Base-by-base conservation (phyloP, 192 early-diverging fungal genomes). In the Backusella tarrabulga region DNA sequence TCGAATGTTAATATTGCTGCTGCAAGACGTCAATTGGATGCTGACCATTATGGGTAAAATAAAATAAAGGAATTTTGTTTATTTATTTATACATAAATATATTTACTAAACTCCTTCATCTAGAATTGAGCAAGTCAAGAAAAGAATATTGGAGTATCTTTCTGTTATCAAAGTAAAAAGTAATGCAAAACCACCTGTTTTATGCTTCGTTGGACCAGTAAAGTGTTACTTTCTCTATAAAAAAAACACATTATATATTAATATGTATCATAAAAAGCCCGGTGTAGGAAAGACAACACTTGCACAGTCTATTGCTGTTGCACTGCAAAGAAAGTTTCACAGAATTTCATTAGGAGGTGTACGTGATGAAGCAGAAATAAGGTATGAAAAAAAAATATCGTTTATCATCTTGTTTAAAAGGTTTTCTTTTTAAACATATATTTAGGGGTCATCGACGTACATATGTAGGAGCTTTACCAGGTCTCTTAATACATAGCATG, bases 381-480 rank as follows among this genome's bases (percentile, higher is more conserved):
- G 93, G 74, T 76, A 76, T 12, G 95, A 77, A 95, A 95, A 54
- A 83, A 92, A 34, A 1, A 40, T 6, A 41, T n/a, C 19, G 41
- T 3, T 12, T 44, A 44, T 19, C 46, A 50, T 40, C 38, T 40
- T 50, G 17, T 50, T 50, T 50, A 17, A 19, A 56, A 7, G 0
- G 6, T 60, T 60, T 44, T 54, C 14, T 34, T 73, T 73, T 9
- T 26, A 68, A 34, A 68, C 4, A 84, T 32, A 60, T 60, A 12
- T 23, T 29, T 56, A 76, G 68, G 35, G 95, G 95, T 2, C 95
- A 96, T 80, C 85, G 95, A 26, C 87, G 94, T 21, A 96, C 95
- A 3, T 96, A 96, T 82, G 88, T 96, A 68, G 95, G 95, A 4
- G 93, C 95, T 17, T 81, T 97, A 74, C 95, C 95, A n/a, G 95